A percentile compares a stretch with the other conserved stretches of the same genome.
Conservation (phyloP, 345 rosid species). For the Euphorbia pulcherrima region DNA sequence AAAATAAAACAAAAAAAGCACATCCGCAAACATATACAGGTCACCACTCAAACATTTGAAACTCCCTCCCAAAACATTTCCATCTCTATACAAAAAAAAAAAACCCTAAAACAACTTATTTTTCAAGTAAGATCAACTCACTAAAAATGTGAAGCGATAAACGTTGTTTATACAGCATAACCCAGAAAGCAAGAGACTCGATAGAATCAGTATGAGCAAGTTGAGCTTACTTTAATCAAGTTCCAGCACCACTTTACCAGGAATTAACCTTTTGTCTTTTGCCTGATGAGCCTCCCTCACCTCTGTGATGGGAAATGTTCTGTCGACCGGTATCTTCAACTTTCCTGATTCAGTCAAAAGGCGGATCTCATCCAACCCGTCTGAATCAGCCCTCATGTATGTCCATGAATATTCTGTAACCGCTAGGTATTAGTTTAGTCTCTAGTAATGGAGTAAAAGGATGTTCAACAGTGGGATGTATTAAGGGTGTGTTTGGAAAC, state of each 20-base stretch:
- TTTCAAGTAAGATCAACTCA: slow-evolving; percentile 1
- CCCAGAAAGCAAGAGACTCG: neutral
- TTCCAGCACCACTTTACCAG: slow-evolving; percentile 87
- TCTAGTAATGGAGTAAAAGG: neutral
- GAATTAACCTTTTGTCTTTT: slow-evolving; percentile 59
- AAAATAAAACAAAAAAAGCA: slow-evolving; percentile 1
- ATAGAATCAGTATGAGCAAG: neutral
- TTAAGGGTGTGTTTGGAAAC: too few relatives aligned
- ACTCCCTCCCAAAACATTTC: slow-evolving; percentile 11
- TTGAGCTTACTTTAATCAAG: slow-evolving; percentile 39
- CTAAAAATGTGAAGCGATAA: slow-evolving; percentile 1
- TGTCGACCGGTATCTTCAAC: slow-evolving; percentile 76
- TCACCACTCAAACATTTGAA: slow-evolving; percentile 11
- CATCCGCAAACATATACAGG: slow-evolving; percentile 29
- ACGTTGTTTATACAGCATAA: neutral
- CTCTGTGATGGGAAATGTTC: slow-evolving; percentile 64
- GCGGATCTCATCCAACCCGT: slow-evolving; percentile 72
- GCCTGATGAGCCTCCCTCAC: slow-evolving; percentile 86
- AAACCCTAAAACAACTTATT: neutral
- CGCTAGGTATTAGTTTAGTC: neutral
- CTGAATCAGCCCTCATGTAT: slow-evolving; percentile 89
- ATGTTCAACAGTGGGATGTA: neutral
- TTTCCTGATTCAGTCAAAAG: slow-evolving; percentile 67
- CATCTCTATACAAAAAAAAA: slow-evolving; percentile 18
- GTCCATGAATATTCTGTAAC: slow-evolving; percentile 76